A percentile compares a stretch with the other conserved stretches of the same genome.
Evolutionary conservation across 805 yeast genomes (phyloP).

Genomic region (Starmerella gropengiesseri): DNA sequence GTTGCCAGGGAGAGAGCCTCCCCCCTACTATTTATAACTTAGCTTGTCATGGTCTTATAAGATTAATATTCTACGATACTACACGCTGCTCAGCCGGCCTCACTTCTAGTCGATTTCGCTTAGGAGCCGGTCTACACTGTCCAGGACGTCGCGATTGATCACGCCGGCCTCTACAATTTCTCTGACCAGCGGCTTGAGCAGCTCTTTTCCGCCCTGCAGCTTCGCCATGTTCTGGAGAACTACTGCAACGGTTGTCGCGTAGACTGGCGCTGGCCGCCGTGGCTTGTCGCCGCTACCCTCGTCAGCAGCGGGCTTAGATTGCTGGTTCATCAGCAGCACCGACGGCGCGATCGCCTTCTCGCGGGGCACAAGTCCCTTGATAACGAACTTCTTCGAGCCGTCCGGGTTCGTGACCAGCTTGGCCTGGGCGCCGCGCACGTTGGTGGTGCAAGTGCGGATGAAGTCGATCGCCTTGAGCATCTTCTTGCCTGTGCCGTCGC

Average conservation of each 20-base stretch:
- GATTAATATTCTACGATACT: not conserved
- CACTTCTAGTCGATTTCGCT: constrained; percentile 4
- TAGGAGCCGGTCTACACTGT: constrained; percentile 25
- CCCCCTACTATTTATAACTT: not conserved
- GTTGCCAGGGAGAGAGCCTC: not conserved
- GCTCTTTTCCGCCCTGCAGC: constrained; percentile 24
- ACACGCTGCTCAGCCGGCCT: too few relatives aligned
- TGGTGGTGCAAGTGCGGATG: constrained; percentile 83
- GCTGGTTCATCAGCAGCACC: constrained; percentile 10
- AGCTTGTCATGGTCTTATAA: too few relatives aligned
- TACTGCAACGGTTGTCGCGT: constrained; percentile 29
- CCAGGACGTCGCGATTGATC: constrained; percentile 23
- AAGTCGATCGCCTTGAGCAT: constrained; percentile 92
- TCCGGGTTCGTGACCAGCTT: constrained; percentile 69
- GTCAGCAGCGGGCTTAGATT: constrained; percentile 1
- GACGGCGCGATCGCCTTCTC: constrained; percentile 29
- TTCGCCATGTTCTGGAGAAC: constrained; percentile 31
- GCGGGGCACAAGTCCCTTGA: constrained; percentile 90
- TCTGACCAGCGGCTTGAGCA: constrained; percentile 19
- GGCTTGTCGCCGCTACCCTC: constrained; percentile 4
- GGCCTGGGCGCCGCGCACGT: constrained; percentile 81
- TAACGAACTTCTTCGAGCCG: constrained; percentile 71
- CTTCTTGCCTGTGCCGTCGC: constrained; percentile 41
- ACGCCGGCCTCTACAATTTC: constrained; percentile 22
- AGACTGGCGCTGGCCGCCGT: constrained; percentile 24